Evolutionary conservation across 345 rosid species (phyloP), one percentile per base, ranked within the genome.

Genomic region (Erysimum cheiranthoides): DNA sequence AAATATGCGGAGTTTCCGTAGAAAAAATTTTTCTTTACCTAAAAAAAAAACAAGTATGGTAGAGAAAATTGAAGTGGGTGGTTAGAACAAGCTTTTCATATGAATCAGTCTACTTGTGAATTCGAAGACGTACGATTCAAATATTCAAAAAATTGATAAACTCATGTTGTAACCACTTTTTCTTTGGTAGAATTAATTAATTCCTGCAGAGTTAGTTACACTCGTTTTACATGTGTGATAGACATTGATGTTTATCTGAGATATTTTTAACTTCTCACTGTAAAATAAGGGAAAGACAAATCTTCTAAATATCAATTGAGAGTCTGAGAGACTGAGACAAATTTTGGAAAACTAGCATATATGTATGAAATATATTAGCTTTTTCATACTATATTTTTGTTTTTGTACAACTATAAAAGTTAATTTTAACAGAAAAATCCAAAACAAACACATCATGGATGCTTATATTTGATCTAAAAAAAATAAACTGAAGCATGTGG

Each of bases 21-120:
- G 45, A 40, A 4, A 5, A 40, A 21, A 21, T 21, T 21, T n/a
- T 30, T 28, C 10, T 62, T 62, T 13, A 62, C 21, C 21, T 27
- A 14, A 47, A 16, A 6, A n/a, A 40, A 50, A 35, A 35, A n/a
- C n/a, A 18, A 27, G 10, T 38, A 38, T 38, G 16, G 61, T 70
- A 56, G n/a, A 28, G 42, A 60, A 21, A 60, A 35, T 27, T 45
- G 56, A 70, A 17, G 64, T 70, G 16, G 21, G 65, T 70, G 18
- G 64, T 30, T 60, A 46, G 46, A 59, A 59, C 59, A 10, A 46
- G 35, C 13, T 7, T 51, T 36, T 14, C 35, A 52, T 21, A 18
- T 54, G 42, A 54, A 36, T 68, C 27, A 52, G n/a, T 14, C 27
- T 10, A 47, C 57, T 16, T 5, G 28, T 62, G 12, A 62, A 51